Percentiles rank a stretch among this genome's conserved stretches.
Evolutionary conservation across 345 rosid genomes (phyloP).

Genomic region (Combretum micranthum): DNA sequence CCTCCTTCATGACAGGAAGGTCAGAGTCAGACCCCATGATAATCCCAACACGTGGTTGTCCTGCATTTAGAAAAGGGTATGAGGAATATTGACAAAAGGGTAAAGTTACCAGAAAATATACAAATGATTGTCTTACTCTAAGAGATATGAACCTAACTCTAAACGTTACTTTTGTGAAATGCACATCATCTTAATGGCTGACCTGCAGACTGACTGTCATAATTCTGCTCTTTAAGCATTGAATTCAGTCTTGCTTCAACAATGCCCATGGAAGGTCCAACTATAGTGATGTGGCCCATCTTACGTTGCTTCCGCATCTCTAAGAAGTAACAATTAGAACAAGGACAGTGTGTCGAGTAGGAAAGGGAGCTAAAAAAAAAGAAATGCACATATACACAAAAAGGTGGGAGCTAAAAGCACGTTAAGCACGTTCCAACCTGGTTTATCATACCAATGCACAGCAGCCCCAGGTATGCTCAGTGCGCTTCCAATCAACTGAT

Average conservation of each 20-base stretch:
- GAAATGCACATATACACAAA: neutral
- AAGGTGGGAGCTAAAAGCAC: neutral
- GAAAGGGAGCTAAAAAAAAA: neutral
- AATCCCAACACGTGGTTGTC: conserved; percentile 66
- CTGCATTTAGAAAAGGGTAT: conserved; percentile 34
- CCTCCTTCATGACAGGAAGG: conserved; percentile 97
- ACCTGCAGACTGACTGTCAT: conserved; percentile 39
- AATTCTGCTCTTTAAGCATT: conserved; percentile 42
- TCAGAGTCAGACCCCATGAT: conserved; percentile 97
- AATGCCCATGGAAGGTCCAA: conserved; percentile 62
- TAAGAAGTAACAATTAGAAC: conserved; percentile 15
- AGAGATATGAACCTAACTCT: neutral
- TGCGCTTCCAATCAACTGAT: conserved; percentile 60
- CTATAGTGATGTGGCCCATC: conserved; percentile 92
- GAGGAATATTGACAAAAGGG: neutral
- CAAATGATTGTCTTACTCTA: too few relatives aligned
- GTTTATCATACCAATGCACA: conserved; percentile 95
- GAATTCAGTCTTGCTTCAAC: conserved; percentile 50
- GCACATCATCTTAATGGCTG: conserved; percentile 11
- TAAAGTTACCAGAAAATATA: too few relatives aligned
- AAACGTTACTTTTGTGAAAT: neutral
- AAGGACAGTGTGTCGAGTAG: neutral
- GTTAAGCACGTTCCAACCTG: conserved; percentile 47
- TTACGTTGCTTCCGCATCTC: conserved; percentile 92
- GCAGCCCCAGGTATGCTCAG: conserved; percentile 60